phyloP scores from a whole-genome alignment of 179 eudicot genomes.

The Corrigiola litoralis region DNA sequence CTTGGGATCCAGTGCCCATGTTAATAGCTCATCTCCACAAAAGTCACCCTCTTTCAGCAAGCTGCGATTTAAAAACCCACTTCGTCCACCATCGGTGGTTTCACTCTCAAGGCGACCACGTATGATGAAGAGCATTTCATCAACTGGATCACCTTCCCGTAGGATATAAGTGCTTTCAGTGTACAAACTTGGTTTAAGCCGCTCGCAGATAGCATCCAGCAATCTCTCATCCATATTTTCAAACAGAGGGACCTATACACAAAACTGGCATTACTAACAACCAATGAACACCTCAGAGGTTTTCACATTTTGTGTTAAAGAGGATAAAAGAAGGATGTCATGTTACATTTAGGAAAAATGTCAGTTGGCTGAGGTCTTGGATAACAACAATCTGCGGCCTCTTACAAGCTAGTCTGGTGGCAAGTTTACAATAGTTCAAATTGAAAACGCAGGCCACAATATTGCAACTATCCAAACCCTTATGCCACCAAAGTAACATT shows the following conservation, averaged over 20 bases:
- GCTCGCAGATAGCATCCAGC: constrained; percentile 85
- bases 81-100: constrained; percentile 88
- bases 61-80: constrained; percentile 79
- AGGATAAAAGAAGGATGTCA: too few species aligned
- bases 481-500: too few species aligned
- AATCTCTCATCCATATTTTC: constrained; percentile 90
- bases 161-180: constrained; percentile 66
- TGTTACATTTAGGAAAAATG: too few species aligned
- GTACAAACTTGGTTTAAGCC: constrained; percentile 77
- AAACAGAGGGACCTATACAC: constrained; percentile 72
- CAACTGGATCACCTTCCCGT: constrained; percentile 92
- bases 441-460: too few species aligned
- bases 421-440: too few species aligned
- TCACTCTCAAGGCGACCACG: constrained; percentile 93
- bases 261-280: too few species aligned
- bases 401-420: too few species aligned
- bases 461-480: too few species aligned
- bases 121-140: constrained; percentile 89
- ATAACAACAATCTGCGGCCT: too few species aligned
- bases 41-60: constrained; percentile 79
- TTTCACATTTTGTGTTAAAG: background rate
- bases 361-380: too few species aligned
- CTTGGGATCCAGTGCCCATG: constrained; percentile 91
- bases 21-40: constrained; percentile 86
- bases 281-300: background rate